Evolutionary conservation across 768 basidiomycete genomes (phyloP).

Genomic region (Fomitopsis serialis): DNA sequence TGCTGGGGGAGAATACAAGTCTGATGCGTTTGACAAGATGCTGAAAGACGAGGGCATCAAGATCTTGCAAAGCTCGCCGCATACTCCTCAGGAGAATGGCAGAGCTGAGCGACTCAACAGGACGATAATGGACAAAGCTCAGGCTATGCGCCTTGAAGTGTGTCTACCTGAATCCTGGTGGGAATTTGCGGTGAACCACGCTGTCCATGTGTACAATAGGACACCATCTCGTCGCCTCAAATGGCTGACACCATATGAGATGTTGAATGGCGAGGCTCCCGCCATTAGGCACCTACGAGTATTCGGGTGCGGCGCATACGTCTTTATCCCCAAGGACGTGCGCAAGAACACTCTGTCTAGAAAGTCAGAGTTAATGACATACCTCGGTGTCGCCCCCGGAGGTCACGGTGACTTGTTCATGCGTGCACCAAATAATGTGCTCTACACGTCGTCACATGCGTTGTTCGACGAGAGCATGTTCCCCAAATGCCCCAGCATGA

Average conservation of each 20-base stretch:
- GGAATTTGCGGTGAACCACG: constrained; percentile 22
- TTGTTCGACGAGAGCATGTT: constrained; percentile 1
- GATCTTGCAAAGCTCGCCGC: constrained; percentile 13
- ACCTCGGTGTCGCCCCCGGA: constrained; percentile 11
- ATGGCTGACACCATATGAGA: constrained; percentile 4
- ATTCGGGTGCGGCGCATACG: constrained; percentile 18
- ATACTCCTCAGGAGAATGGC: constrained; percentile 32
- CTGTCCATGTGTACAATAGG: constrained; percentile 5
- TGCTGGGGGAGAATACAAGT: neutral
- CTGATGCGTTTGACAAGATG: neutral
- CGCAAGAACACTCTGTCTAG: constrained; percentile 3
- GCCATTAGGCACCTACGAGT: constrained; percentile 13
- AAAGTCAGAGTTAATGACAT: constrained; percentile 13
- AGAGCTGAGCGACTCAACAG: constrained; percentile 32
- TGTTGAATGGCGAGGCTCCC: constrained; percentile 1
- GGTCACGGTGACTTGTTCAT: constrained; percentile 1
- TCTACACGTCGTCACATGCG: neutral
- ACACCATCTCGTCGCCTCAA: neutral
- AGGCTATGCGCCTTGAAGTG: constrained; percentile 25
- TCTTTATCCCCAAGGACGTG: constrained; percentile 13
- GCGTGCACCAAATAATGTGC: constrained; percentile 4
- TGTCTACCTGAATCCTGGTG: constrained; percentile 29
- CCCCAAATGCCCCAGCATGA: constrained; percentile 2
- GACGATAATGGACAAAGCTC: constrained; percentile 23
- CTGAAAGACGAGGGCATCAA: constrained; percentile 3